A percentile compares a stretch with the other conserved stretches of the same genome.
Evolutionary conservation across 495 filamentous ascomycete species (phyloP).

Genomic region (Penicillium argentinense): DNA sequence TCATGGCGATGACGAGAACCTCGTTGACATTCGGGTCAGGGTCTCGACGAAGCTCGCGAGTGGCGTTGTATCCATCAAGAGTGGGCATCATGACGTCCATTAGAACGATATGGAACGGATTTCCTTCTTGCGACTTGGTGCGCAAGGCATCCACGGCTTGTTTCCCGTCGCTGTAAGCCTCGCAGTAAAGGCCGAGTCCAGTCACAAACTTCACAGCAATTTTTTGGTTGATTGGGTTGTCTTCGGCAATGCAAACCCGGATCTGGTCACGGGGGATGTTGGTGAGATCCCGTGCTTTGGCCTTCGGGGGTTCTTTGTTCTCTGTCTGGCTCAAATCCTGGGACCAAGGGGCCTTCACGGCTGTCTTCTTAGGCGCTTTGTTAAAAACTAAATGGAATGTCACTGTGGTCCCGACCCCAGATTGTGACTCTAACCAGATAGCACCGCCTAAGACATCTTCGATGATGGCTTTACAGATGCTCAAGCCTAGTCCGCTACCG

Average conservation of each 20-base stretch:
- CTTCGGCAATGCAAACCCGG: constrained; percentile 85
- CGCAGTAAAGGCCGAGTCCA: constrained; percentile 76
- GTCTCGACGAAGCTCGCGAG: constrained; percentile 74
- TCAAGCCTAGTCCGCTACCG: constrained; percentile 84
- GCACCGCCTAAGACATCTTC: constrained; percentile 85
- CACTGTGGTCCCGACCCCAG: constrained; percentile 78
- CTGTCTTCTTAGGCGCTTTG: constrained; percentile 64
- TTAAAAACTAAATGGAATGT: constrained; percentile 81
- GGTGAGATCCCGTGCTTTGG: constrained; percentile 57
- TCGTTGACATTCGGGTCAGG: constrained; percentile 68
- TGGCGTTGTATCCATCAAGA: constrained; percentile 91
- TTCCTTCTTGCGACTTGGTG: constrained; percentile 62
- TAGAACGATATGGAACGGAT: constrained; percentile 72
- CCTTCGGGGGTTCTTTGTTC: constrained; percentile 26
- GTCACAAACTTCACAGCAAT: constrained; percentile 89
- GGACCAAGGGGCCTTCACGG: constrained; percentile 57
- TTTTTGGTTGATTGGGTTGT: constrained; percentile 88
- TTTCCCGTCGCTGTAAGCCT: constrained; percentile 82
- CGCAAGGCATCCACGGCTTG: constrained; percentile 84
- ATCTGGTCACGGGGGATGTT: constrained; percentile 73
- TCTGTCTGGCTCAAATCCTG: constrained; percentile 39
- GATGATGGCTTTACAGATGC: constrained; percentile 93
- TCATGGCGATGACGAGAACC: constrained; percentile 90
- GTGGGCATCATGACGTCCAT: constrained; percentile 98
- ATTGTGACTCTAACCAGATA: constrained; percentile 76